These are phyloP conservation scores for Schizochytrium sp. DNA, from an alignment of 108 stramenopile genomes.

Conservation along the genomic window DNA sequence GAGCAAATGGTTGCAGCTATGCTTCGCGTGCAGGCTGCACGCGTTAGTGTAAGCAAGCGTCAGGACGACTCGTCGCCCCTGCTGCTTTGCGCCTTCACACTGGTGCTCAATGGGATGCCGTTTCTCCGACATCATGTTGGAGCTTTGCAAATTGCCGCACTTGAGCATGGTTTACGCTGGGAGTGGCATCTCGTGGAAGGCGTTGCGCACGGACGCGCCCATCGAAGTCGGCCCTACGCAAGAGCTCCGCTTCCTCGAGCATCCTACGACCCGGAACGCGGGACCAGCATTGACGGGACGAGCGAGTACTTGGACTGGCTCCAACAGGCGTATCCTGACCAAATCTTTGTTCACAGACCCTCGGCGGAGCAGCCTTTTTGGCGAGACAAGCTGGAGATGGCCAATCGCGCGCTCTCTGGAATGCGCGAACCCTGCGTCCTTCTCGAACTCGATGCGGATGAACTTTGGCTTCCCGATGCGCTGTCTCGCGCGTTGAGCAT, in stretches of 20 bases:
- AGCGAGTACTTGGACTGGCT: constrained; percentile 23
- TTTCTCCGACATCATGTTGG: constrained; percentile 20
- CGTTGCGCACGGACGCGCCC: constrained; percentile 27
- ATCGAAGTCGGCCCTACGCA: constrained; percentile 21
- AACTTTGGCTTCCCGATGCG: constrained; percentile 28
- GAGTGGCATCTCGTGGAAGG: constrained; percentile 45
- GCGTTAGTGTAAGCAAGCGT: neutral
- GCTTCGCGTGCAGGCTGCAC: too few species aligned
- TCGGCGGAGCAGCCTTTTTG: neutral
- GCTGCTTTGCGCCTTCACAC: constrained; percentile 14
- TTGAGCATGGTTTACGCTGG: neutral
- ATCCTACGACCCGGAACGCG: neutral
- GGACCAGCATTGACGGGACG: constrained; percentile 25
- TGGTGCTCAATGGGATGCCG: constrained; percentile 24
- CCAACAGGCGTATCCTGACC: neutral
- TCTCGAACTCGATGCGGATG: constrained; percentile 38
- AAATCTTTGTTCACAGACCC: constrained; percentile 1
- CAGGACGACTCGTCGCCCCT: neutral
- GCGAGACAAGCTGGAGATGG: constrained; percentile 39
- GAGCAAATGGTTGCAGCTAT: too few species aligned
- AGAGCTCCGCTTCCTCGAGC: neutral
- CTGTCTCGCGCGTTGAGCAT: neutral
- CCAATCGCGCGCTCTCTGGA: constrained; percentile 20
- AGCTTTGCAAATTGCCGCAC: neutral
- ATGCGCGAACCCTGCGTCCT: constrained; percentile 24